Conservation (phyloP, 768 basidiomycete species). For the Pleurotus platypus region DNA sequence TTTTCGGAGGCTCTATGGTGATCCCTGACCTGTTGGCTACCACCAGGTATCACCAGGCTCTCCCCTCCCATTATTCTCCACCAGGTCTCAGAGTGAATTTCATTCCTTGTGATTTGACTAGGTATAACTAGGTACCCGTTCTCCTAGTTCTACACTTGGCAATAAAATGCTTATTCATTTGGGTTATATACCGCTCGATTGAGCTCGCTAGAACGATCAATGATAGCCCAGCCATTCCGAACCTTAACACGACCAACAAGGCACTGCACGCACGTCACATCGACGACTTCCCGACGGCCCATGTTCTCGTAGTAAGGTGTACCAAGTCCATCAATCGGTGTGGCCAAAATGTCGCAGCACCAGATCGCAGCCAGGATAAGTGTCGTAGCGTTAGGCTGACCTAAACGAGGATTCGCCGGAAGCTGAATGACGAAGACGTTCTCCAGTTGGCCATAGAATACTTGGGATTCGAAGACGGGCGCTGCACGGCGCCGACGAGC, state of each 20-base stretch:
- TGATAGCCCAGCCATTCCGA: constrained; percentile 18
- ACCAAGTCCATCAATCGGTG: constrained; percentile 8
- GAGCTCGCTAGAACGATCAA: constrained; percentile 16
- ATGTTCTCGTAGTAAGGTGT: constrained; percentile 18
- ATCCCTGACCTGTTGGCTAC: too few relatives aligned
- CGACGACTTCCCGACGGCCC: constrained; percentile 19
- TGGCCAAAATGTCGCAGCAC: constrained; percentile 10
- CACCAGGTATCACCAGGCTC: too few relatives aligned
- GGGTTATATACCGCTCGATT: not conserved
- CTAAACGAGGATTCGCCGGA: constrained; percentile 10
- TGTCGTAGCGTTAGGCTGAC: constrained; percentile 12
- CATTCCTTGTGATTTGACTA: too few relatives aligned
- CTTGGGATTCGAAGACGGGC: constrained; percentile 11
- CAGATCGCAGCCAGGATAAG: constrained; percentile 23
- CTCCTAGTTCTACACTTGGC: too few relatives aligned
- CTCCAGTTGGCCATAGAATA: constrained; percentile 31
- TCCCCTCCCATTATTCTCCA: too few relatives aligned
- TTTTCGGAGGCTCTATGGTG: too few relatives aligned
- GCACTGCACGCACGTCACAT: constrained; percentile 22
- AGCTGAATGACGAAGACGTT: constrained; percentile 24
- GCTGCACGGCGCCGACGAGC: constrained; percentile 8
- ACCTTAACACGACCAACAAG: constrained; percentile 20
- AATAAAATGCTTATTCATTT: not conserved
- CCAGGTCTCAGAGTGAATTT: too few relatives aligned
- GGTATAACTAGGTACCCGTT: too few relatives aligned